Base-by-base conservation (phyloP, 495 filamentous ascomycete species). In the Staphylotrichum longicolle region DNA sequence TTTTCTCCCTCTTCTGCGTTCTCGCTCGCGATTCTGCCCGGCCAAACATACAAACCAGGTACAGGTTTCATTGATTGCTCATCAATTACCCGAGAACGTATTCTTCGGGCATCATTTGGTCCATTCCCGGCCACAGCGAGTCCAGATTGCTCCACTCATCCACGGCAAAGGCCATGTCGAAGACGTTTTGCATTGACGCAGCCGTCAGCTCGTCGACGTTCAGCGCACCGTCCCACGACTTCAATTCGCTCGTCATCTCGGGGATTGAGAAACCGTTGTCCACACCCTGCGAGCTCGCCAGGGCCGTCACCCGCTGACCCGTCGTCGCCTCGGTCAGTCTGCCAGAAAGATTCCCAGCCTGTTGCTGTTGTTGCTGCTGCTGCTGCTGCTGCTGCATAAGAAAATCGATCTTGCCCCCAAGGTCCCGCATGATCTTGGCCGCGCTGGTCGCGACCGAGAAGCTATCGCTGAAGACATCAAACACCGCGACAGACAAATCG, bases 391-490 rank as follows among this genome's bases (percentile, higher is more conserved):
- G 9, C 33, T 50, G 48, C 30, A 5, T 37, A 14, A 51, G 33
- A 20, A 51, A 51, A 20, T 51, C 49, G 33, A 51, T 33, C 49
- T 51, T 51, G 49, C 33, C 49, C 9, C 49, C 49, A 14, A 51
- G 33, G 12, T 51, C 49, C 10, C 49, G 49, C 49, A 51, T 51
- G 49, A 51, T 51, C 33, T 14, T 37, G 4, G 49, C 49, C 11
- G 49, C 49, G 49, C 49, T 51, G 32, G 33, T 35, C 5, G 49
- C 49, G 7, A 51, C 33, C 12, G 49, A 12, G 32, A 51, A 51
- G 49, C 49, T 51, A 33, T 51, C 49, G 49, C 49, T 51, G 49
- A 51, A 51, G 4, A 51, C 37, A 12, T 51, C 49, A 35, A 51
- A 51, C 12, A 51, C 49, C 33, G 49, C 49, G 7, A 51, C 49